Base-by-base conservation (phyloP, 192 early-diverging fungal genomes). In the Borealophlyctis nickersoniae region DNA sequence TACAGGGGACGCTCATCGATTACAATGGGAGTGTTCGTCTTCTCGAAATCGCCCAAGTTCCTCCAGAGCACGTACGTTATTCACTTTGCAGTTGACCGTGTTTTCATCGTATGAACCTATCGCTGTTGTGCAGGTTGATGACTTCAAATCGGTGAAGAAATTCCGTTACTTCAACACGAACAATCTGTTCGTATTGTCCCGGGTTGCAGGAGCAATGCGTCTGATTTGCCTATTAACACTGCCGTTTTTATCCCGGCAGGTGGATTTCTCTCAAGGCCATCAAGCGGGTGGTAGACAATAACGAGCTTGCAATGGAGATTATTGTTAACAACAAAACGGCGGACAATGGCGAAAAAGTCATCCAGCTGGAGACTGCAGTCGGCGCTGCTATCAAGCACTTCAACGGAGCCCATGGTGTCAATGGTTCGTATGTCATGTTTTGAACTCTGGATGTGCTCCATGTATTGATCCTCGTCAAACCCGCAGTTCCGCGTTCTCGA, bases 371-470 rank as follows among this genome's bases (percentile, higher is more conserved):
- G 79, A 99, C 97, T 13, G 97, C 97, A 33, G 97, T 98, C 32
- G 97, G 97, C 73, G 95, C 97, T 1, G 95, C 90, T 48, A 99
- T 98, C 80, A 96, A 97, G 81, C 94, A 98, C 79, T 99, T 99
- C 72, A 78, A 87, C 19, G 87, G 87, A 34, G 91, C 93, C 5
- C 93, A 94, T 58, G 97, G 97, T 63, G 83, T 99, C 72, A 99
- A 99, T 67, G n/a, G n/a, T n/a, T n/a, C n/a, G n/a, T n/a, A n/a
- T n/a, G n/a, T n/a, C n/a, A n/a, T n/a, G n/a, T n/a, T n/a, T n/a
- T n/a, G n/a, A n/a, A n/a, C n/a, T n/a, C n/a, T n/a, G n/a, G n/a
- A n/a, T n/a, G n/a, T n/a, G n/a, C n/a, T n/a, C n/a, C n/a, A n/a
- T n/a, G n/a, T n/a, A n/a, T n/a, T n/a, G n/a, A n/a, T n/a, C n/a